A percentile compares a stretch with the other conserved stretches of the same genome.
phyloP scores from a whole-genome alignment of 306 rosid species.

The Corylus heterophylla region DNA sequence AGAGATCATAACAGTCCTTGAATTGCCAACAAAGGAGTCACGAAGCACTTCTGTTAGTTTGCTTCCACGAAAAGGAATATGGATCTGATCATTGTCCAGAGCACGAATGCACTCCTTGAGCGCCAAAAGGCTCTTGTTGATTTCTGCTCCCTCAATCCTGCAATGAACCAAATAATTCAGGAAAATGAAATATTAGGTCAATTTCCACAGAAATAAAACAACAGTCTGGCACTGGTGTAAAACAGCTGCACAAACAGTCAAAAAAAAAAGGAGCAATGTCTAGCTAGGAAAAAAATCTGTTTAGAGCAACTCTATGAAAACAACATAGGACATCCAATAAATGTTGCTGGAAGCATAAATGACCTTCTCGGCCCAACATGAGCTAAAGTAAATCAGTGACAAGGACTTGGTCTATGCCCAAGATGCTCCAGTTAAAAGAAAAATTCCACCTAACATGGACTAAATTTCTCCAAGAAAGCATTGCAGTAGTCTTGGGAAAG shows the following conservation, averaged over 20 bases:
- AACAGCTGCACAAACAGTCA: not conserved
- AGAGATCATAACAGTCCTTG: conserved; percentile 96
- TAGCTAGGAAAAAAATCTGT: not conserved
- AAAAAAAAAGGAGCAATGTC: not conserved
- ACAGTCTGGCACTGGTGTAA: not conserved
- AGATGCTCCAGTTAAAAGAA: too few species aligned
- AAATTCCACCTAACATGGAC: not conserved
- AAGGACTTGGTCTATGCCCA: not conserved
- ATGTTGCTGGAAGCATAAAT: not conserved
- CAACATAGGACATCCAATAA: not conserved
- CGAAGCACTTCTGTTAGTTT: conserved; percentile 99
- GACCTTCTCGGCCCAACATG: not conserved
- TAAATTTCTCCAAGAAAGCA: not conserved
- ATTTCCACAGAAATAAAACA: not conserved
- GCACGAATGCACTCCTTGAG: conserved; percentile 98
- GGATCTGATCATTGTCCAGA: conserved; percentile 97
- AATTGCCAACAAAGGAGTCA: conserved; percentile 96
- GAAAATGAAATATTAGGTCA: not conserved
- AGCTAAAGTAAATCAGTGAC: not conserved
- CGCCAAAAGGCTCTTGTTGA: conserved; percentile 95
- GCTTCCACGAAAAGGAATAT: conserved; percentile 97
- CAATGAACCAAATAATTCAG: conserved; percentile 17
- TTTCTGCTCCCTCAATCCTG: conserved; percentile 99
- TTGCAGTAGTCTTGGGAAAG: not conserved
- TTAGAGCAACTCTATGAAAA: not conserved